Percentiles rank a stretch among this genome's conserved stretches.
phyloP scores from a whole-genome alignment of 108 stramenopile genomes.

The Cyclotella cryptica region DNA sequence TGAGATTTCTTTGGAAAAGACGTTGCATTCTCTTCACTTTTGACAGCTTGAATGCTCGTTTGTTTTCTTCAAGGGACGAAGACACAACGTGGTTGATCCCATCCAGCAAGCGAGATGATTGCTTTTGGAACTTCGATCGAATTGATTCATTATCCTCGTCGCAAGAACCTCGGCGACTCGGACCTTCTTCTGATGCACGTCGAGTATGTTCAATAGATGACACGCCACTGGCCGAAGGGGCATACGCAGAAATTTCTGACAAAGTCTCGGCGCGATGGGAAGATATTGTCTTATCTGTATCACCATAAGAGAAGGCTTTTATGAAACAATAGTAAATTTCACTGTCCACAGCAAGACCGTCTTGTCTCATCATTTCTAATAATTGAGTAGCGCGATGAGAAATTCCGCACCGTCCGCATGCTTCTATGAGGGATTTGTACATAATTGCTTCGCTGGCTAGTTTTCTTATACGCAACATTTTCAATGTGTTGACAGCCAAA shows the following conservation, averaged over 20 bases:
- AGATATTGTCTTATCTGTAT: conserved; percentile 21
- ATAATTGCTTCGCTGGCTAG: conserved; percentile 70
- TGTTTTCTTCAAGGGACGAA: conserved; percentile 39
- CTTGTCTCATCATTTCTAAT: conserved; percentile 82
- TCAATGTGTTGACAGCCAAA: conserved; percentile 78
- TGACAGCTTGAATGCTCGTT: conserved; percentile 34
- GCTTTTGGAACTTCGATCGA: conserved; percentile 15
- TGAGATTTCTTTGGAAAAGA: conserved; percentile 30
- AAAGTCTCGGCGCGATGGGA: conserved; percentile 17
- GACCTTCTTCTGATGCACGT: conserved; percentile 5
- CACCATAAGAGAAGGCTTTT: conserved; percentile 67
- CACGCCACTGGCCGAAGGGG: conserved; percentile 17
- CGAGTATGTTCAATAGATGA: conserved; percentile 9
- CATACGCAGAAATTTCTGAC: conserved; percentile 48
- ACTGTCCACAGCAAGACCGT: conserved; percentile 69
- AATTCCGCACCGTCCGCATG: conserved; percentile 86
- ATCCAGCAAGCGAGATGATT: conserved; percentile 10
- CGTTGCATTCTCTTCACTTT: conserved; percentile 39
- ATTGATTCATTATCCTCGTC: conserved; percentile 19
- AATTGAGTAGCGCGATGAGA: conserved; percentile 73
- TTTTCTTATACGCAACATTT: conserved; percentile 66
- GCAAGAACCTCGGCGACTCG: neutral
- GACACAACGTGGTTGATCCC: conserved; percentile 40
- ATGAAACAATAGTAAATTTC: conserved; percentile 78
- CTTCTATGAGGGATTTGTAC: conserved; percentile 84